These are phyloP conservation scores for Pharus latifolius DNA, from an alignment of 176 grass and related monocot species.

Conservation along the genomic window DNA sequence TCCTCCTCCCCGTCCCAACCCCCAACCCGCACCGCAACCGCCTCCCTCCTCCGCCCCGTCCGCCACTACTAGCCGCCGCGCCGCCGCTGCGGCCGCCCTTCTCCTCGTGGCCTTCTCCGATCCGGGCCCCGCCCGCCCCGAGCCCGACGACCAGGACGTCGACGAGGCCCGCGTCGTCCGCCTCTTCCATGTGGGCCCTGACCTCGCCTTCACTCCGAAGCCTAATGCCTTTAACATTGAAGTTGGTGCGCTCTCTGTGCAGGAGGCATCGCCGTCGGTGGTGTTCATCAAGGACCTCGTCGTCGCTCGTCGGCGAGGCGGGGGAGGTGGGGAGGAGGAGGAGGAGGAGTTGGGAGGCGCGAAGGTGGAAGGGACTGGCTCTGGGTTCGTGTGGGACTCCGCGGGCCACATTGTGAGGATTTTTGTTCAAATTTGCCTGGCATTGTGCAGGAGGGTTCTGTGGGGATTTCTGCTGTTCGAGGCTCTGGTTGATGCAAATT, in stretches of 20 bases:
- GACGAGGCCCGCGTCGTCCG: slow-evolving; percentile 33
- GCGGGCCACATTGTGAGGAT: slow-evolving; percentile 64
- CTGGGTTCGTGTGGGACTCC: slow-evolving; percentile 73
- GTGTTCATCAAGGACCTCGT: slow-evolving; percentile 84
- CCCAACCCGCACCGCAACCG: not conserved
- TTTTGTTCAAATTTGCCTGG: not conserved
- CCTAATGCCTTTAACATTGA: not conserved
- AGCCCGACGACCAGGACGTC: slow-evolving; percentile 19
- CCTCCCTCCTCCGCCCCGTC: not conserved
- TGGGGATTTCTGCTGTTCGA: not conserved
- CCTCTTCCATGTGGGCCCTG: slow-evolving; percentile 24
- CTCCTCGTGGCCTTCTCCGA: not conserved
- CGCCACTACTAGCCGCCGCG: not conserved
- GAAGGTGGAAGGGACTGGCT: slow-evolving; percentile 74
- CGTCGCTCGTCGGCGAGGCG: not conserved
- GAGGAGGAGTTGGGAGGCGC: slow-evolving; percentile 18
- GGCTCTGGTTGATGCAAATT: not conserved
- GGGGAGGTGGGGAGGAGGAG: not conserved
- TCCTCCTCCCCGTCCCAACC: not conserved
- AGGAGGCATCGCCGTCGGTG: slow-evolving; percentile 78
- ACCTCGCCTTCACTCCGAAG: fast-evolving
- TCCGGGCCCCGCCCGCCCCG: not conserved
- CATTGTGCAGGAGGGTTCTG: not conserved
- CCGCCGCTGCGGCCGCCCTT: slow-evolving; percentile 1
- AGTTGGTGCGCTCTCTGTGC: not conserved